These are phyloP conservation scores for Neurospora tetrasperma DNA, from an alignment of 495 filamentous ascomycete species.

Conservation along the genomic window DNA sequence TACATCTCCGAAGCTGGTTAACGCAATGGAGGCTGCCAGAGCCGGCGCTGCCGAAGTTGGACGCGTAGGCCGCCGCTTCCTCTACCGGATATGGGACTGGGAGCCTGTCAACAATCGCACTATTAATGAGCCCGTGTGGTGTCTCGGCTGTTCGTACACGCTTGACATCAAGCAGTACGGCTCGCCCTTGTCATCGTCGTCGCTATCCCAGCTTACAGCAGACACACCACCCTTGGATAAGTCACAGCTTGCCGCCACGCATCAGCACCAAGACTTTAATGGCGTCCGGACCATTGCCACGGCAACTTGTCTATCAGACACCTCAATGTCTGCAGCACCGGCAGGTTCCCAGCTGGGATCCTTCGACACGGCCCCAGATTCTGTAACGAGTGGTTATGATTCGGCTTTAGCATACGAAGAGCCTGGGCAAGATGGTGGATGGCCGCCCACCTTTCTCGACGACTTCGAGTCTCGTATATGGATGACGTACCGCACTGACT, in stretches of 20 bases:
- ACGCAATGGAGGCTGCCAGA: constrained; percentile 34
- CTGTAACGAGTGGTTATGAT: constrained; percentile 37
- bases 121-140: constrained; percentile 70
- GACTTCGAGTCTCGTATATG: constrained; percentile 92
- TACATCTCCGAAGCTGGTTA: constrained; percentile 20
- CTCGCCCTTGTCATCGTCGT: not conserved
- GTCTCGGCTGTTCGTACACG: constrained; percentile 68
- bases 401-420: constrained; percentile 40
- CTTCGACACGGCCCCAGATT: constrained; percentile 37
- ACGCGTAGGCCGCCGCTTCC: constrained; percentile 55
- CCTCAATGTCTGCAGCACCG: constrained; percentile 5
- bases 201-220: not conserved
- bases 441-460: constrained; percentile 78
- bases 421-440: constrained; percentile 47
- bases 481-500: constrained; percentile 93
- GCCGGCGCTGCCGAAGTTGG: constrained; percentile 26
- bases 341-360: constrained; percentile 7
- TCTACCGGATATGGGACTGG: constrained; percentile 93
- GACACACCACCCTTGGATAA: not conserved
- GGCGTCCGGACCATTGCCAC: not conserved
- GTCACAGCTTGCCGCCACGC: constrained; percentile 3
- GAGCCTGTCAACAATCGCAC: constrained; percentile 74
- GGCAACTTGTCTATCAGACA: not conserved
- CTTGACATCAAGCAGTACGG: constrained; percentile 26
- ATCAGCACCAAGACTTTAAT: constrained; percentile 19